Evolutionary conservation across 2,329 filamentous ascomycete genomes (phyloP).

Genomic region (Epicoccum nigrum): DNA sequence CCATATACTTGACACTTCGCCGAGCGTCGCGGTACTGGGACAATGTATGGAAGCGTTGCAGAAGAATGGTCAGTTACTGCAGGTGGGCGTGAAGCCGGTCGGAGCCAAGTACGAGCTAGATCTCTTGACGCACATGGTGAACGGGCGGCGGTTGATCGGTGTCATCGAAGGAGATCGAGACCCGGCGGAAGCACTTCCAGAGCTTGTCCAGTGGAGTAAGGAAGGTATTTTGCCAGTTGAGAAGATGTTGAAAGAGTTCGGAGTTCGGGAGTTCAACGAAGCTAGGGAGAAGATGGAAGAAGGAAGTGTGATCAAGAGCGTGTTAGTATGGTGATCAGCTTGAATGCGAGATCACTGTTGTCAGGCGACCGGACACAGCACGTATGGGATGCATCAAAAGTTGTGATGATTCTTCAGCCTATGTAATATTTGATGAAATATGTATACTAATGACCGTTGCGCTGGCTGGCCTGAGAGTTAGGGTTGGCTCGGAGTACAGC

Average conservation of each 20-base stretch:
- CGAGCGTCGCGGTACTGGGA: constrained; percentile 16
- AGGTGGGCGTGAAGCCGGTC: constrained; percentile 24
- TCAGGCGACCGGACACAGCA: too few species aligned
- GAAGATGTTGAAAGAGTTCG: constrained; percentile 23
- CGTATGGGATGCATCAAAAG: too few species aligned
- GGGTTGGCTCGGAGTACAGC: too few species aligned
- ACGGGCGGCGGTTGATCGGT: constrained; percentile 18
- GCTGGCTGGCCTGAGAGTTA: too few species aligned
- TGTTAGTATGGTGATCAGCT: constrained; percentile 17
- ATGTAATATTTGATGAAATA: too few species aligned
- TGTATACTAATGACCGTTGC: too few species aligned
- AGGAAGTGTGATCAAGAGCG: constrained; percentile 21
- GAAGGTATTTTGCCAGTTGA: constrained; percentile 16
- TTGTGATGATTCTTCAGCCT: too few species aligned
- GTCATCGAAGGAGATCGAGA: constrained; percentile 25
- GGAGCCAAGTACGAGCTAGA: constrained; percentile 26
- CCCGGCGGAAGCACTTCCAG: constrained; percentile 21
- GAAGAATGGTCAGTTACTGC: constrained; percentile 22
- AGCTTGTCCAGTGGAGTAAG: constrained; percentile 22
- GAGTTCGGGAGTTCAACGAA: constrained; percentile 12
- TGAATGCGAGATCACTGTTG: neutral
- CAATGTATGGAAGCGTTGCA: constrained; percentile 25
- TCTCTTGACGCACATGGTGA: constrained; percentile 23
- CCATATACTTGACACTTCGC: constrained; percentile 23
- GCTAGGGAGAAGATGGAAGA: constrained; percentile 24